These are phyloP conservation scores for Beauveria australis DNA, from an alignment of 2,329 filamentous ascomycete species.

Conservation along the genomic window DNA sequence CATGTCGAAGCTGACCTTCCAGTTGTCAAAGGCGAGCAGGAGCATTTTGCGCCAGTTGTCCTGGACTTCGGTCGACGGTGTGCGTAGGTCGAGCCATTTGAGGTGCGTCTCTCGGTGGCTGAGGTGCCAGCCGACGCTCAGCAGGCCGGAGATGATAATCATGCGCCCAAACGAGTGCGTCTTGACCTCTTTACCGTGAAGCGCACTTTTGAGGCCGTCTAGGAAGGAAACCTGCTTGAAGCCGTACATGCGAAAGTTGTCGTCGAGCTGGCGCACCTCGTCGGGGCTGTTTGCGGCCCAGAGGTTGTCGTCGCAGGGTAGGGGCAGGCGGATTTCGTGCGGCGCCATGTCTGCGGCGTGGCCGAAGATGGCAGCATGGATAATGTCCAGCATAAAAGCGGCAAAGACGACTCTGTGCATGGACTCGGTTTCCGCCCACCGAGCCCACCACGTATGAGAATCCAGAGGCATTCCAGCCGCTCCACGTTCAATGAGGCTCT, in stretches of 20 bases:
- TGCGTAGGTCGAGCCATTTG: conserved; percentile 65
- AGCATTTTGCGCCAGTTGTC: conserved; percentile 74
- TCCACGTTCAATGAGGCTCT: conserved; percentile 29
- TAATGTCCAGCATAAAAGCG: conserved; percentile 82
- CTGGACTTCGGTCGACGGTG: conserved; percentile 48
- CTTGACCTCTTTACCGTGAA: conserved; percentile 72
- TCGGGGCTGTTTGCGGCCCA: conserved; percentile 77
- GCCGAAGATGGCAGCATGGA: conserved; percentile 87
- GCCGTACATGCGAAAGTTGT: conserved; percentile 67
- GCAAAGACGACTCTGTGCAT: conserved; percentile 81
- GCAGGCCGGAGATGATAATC: conserved; percentile 79
- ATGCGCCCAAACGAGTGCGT: conserved; percentile 86
- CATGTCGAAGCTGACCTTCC: conserved; percentile 76
- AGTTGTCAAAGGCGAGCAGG: conserved; percentile 73
- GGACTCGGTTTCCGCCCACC: conserved; percentile 84
- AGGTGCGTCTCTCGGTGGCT: conserved; percentile 80
- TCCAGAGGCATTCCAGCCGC: conserved; percentile 25
- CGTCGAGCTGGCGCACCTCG: conserved; percentile 68
- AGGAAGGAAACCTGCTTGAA: conserved; percentile 74
- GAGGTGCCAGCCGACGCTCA: conserved; percentile 91
- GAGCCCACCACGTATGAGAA: conserved; percentile 60
- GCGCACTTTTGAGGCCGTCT: conserved; percentile 73
- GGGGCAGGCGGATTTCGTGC: conserved; percentile 75
- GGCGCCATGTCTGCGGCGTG: conserved; percentile 86
- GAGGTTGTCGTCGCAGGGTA: conserved; percentile 79